phyloP scores from a whole-genome alignment of 1,284 basidiomycete genomes.

The Chondrostereum purpureum region DNA sequence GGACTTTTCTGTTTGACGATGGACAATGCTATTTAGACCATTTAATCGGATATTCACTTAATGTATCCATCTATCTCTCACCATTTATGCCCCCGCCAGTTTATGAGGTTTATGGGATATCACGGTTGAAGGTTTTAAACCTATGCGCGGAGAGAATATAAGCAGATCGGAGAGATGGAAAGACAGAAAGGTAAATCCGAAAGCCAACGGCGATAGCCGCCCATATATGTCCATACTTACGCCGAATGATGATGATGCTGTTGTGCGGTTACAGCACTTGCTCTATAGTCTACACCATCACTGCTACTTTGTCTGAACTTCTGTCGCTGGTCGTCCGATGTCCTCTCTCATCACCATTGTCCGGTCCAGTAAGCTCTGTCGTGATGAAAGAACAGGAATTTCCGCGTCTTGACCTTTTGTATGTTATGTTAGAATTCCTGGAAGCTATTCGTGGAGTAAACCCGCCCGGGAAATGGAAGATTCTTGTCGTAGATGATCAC shows the following conservation, averaged over 20 bases:
- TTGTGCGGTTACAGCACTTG: too few relatives aligned
- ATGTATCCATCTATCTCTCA: not conserved
- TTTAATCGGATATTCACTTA: not conserved
- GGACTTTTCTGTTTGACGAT: not conserved
- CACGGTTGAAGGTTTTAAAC: too few relatives aligned
- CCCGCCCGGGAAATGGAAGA: slow-evolving; percentile 87
- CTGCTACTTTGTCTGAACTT: not conserved
- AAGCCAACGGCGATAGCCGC: too few relatives aligned
- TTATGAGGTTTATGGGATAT: too few relatives aligned
- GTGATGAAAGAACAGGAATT: not conserved
- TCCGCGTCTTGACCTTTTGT: slow-evolving; percentile 1
- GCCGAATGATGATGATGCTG: too few relatives aligned
- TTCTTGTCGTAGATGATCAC: slow-evolving; percentile 92
- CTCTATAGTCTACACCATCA: not conserved
- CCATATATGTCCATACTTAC: too few relatives aligned
- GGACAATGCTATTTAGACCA: not conserved
- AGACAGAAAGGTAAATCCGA: too few relatives aligned
- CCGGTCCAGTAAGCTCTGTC: slow-evolving; percentile 40
- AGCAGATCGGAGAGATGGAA: too few relatives aligned
- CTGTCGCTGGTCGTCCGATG: slow-evolving; percentile 25
- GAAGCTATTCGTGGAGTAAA: slow-evolving; percentile 78
- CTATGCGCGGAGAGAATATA: too few relatives aligned
- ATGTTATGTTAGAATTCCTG: slow-evolving; percentile 64
- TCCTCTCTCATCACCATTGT: slow-evolving; percentile 49
- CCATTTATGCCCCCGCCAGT: too few relatives aligned